These are phyloP conservation scores for Trichoderma semiorbis DNA, from an alignment of 2,329 filamentous ascomycete genomes.

Conservation along the genomic window DNA sequence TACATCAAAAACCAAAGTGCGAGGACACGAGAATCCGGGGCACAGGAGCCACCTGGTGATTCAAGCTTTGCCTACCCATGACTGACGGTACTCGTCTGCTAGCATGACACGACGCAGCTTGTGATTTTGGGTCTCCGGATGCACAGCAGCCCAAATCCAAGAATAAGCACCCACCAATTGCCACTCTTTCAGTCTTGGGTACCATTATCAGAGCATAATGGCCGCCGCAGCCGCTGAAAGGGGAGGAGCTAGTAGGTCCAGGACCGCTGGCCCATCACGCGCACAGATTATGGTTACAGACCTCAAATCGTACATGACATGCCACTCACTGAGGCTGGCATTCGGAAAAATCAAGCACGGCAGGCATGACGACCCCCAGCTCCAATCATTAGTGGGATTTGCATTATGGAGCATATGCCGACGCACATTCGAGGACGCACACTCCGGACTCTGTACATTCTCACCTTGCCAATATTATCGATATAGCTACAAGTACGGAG, in stretches of 20 bases:
- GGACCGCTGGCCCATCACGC: not conserved
- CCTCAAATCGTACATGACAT: not conserved
- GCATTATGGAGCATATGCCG: not conserved
- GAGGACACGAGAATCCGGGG: not conserved
- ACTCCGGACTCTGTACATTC: not conserved
- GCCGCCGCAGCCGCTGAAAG: constrained; percentile 2
- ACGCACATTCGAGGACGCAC: not conserved
- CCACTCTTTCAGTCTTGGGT: not conserved
- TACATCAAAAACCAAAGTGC: not conserved
- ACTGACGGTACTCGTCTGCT: not conserved
- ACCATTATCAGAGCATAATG: not conserved
- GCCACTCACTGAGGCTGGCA: not conserved
- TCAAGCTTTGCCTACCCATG: not conserved
- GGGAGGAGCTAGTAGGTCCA: not conserved
- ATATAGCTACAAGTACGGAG: not conserved
- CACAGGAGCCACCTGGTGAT: not conserved
- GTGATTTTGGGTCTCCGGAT: not conserved
- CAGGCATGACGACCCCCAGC: not conserved
- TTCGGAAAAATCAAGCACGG: not conserved
- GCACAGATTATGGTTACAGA: not conserved
- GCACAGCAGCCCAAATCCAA: constrained; percentile 14
- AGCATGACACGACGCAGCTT: not conserved
- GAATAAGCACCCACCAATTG: not conserved
- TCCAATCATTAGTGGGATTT: not conserved
- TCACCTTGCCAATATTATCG: not conserved